These are phyloP conservation scores for Pseudogymnoascus sp. DNA, from an alignment of 2,329 filamentous ascomycete genomes.

Conservation along the genomic window DNA sequence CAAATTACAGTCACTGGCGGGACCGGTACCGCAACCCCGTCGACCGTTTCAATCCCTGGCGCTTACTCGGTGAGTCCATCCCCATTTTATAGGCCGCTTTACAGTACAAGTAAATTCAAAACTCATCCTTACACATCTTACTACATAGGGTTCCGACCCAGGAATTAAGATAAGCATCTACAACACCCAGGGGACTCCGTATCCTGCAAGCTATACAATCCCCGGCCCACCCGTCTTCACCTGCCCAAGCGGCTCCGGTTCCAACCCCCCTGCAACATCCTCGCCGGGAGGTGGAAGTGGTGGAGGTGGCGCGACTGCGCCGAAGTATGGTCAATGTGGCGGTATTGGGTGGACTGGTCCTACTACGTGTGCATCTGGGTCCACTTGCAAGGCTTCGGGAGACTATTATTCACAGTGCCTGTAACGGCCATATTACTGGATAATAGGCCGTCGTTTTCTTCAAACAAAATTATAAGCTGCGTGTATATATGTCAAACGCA, in stretches of 20 bases:
- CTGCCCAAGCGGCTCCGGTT: slow-evolving; percentile 15
- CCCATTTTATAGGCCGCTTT: not conserved
- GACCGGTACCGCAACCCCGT: slow-evolving; percentile 34
- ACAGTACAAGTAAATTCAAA: not conserved
- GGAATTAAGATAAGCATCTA: slow-evolving; percentile 30
- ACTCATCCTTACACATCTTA: not conserved
- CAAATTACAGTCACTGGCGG: slow-evolving; percentile 41
- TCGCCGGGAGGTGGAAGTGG: not conserved
- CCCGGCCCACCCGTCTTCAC: slow-evolving; percentile 32
- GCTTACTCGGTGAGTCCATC: slow-evolving; percentile 36
- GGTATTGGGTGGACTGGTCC: slow-evolving; percentile 7
- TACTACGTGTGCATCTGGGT: slow-evolving; percentile 8
- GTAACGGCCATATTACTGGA: not conserved
- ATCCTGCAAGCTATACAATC: slow-evolving; percentile 36
- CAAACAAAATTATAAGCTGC: not conserved
- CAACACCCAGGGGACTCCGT: slow-evolving; percentile 30
- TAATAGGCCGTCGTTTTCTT: not conserved
- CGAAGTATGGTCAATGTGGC: slow-evolving; percentile 10
- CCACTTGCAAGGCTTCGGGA: slow-evolving; percentile 17
- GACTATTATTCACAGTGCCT: slow-evolving; percentile 19
- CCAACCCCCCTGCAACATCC: not conserved
- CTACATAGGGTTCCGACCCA: slow-evolving; percentile 29
- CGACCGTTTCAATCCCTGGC: slow-evolving; percentile 40
- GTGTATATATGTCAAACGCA: not conserved
- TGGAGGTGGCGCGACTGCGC: not conserved